These are phyloP conservation scores for Chaetomiaceae sp. DNA, from an alignment of 2,329 filamentous ascomycete genomes.

Conservation along the genomic window DNA sequence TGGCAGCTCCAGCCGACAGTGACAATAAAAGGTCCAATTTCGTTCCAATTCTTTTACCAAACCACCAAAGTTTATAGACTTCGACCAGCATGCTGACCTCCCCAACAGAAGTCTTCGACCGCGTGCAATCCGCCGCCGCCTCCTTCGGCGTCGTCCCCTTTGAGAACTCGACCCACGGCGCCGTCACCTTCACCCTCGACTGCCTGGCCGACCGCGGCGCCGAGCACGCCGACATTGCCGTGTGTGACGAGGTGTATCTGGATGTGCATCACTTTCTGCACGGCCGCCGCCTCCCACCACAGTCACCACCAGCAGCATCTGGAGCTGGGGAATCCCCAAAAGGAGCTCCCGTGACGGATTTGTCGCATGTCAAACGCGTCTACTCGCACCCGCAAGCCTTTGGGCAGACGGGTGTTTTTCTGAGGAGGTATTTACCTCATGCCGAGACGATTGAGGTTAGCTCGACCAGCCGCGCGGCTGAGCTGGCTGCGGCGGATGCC, in stretches of 20 bases:
- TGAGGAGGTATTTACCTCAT: slow-evolving; percentile 63
- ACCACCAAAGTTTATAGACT: too few species aligned
- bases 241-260: slow-evolving; percentile 82
- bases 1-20: slow-evolving; percentile 48
- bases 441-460: slow-evolving; percentile 79
- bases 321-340: background rate
- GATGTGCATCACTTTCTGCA: slow-evolving; percentile 85
- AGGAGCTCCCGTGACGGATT: slow-evolving; percentile 40
- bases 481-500: slow-evolving; percentile 61
- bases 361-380: slow-evolving; percentile 65
- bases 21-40: slow-evolving; percentile 43
- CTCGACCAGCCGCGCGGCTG: slow-evolving; percentile 80
- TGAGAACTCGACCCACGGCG: slow-evolving; percentile 94
- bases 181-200: slow-evolving; percentile 85
- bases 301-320: slow-evolving; percentile 13
- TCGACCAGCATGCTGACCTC: slow-evolving; percentile 4
- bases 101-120: slow-evolving; percentile 67
- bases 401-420: slow-evolving; percentile 79
- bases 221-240: slow-evolving; percentile 62
- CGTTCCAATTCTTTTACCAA: background rate
- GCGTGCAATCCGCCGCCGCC: slow-evolving; percentile 63
- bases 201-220: slow-evolving; percentile 71
- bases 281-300: slow-evolving; percentile 38
- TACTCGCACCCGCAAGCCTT: slow-evolving; percentile 96
- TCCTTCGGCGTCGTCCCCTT: slow-evolving; percentile 82